Evolutionary conservation across 495 filamentous ascomycete species (phyloP), one percentile per base, ranked within the genome.

Genomic region (Aspergillus affinis): DNA sequence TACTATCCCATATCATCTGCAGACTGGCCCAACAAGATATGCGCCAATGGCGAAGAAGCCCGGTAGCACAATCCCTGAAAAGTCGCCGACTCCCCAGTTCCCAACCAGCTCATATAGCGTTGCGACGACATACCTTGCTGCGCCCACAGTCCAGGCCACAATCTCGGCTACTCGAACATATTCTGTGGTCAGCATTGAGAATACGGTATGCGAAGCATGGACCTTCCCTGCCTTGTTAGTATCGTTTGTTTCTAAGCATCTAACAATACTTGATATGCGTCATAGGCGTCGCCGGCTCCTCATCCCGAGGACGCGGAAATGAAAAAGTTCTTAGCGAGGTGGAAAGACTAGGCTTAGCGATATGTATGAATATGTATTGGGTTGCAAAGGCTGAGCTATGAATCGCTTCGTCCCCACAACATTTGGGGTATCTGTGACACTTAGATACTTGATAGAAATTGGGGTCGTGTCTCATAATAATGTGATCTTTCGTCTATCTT

Each of bases 11-110:
- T 92, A 88, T 65, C 78, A 77, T 8, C 61, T 79, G 59, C 89
- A 92, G 67, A 82, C 79, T 3, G 89, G 89, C 6, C 60, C 75
- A 41, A 90, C 81, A 5, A 82, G 80, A 69, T 91, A 88, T 72
- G 89, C 89, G 26, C 89, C 88, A 1, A 88, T 90, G 88, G 86
- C 88, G 57, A 82, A 81, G 53, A 77, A 83, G 41, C 88, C 89
- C 15, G 81, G 80, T 12, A 87, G 81, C 18, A 84, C 84, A 49
- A 91, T 92, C 55, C 86, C 83, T 19, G 80, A 79, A 79, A 83
- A 54, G 4, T 50, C 74, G 2, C 69, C 74, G 6, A 82, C 73
- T 19, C 83, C 85, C 23, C 75, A 84, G 57, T 86, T 81, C 64
- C 86, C 89, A 21, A 86, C 88, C 4, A 89, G 84, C 55, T 73